Evolutionary conservation across 1,139 yeast species (phyloP).

Genomic region (Suhomyces terraborum): DNA sequence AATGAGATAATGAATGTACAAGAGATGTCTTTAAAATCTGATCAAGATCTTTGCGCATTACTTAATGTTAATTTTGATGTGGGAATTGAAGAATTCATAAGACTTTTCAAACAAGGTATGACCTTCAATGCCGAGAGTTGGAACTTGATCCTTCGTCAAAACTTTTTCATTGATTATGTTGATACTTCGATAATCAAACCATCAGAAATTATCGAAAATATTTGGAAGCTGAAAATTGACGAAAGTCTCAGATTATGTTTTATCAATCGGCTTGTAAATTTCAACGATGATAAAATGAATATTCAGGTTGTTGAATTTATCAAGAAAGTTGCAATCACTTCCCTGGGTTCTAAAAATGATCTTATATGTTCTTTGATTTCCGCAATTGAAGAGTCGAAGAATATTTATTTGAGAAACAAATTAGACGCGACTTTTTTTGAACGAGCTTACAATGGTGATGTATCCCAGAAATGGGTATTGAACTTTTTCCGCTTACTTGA

Average conservation of each 20-base stretch:
- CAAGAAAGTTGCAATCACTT: constrained; percentile 9
- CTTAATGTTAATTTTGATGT: constrained; percentile 33
- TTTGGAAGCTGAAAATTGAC: constrained; percentile 27
- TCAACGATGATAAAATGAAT: constrained; percentile 33
- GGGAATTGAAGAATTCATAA: constrained; percentile 33
- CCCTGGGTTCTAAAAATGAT: constrained; percentile 10
- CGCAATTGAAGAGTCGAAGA: constrained; percentile 20
- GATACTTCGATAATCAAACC: constrained; percentile 19
- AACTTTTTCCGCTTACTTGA: constrained; percentile 24
- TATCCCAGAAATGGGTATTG: constrained; percentile 22
- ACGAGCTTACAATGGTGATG: constrained; percentile 16
- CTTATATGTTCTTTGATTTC: constrained; percentile 15
- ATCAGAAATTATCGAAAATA: constrained; percentile 29
- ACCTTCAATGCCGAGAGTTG: constrained; percentile 38
- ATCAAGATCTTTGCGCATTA: constrained; percentile 31
- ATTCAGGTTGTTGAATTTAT: constrained; percentile 27
- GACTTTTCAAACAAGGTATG: constrained; percentile 31
- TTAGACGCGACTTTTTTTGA: constrained; percentile 18
- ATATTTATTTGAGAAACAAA: constrained; percentile 24
- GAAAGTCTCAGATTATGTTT: constrained; percentile 18
- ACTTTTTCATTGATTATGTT: constrained; percentile 26
- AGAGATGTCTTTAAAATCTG: constrained; percentile 17
- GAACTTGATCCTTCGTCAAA: constrained; percentile 34
- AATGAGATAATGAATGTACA: too few species aligned
- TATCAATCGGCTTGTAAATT: constrained; percentile 24